Evolutionary conservation across 306 rosid species (phyloP).

Genomic region (Vachellia pachyceras): DNA sequence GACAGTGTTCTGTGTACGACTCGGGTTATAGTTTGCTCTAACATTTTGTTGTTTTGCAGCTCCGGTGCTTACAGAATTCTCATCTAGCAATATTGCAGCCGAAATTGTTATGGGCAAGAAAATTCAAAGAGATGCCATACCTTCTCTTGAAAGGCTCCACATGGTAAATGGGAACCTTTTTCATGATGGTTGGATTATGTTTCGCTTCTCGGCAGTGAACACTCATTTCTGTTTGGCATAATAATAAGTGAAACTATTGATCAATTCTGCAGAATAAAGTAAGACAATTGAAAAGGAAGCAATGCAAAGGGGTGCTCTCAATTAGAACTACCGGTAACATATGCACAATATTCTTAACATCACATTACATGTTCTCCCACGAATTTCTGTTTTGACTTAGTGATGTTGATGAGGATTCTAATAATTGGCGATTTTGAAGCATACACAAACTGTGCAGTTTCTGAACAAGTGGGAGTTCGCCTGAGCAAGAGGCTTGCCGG

Average conservation of each 20-base stretch:
- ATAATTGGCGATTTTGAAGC: constrained; percentile 41
- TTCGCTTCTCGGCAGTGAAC: neutral
- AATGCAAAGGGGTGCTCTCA: constrained; percentile 55
- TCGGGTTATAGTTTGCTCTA: no score
- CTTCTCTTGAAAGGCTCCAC: constrained; percentile 67
- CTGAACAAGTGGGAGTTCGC: constrained; percentile 47
- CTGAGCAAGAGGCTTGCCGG: constrained; percentile 57
- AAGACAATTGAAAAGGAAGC: constrained; percentile 56
- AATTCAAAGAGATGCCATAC: constrained; percentile 71
- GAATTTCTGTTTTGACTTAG: neutral
- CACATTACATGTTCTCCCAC: neutral
- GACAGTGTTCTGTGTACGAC: no score
- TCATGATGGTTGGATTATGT: constrained; percentile 20
- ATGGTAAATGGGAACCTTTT: constrained; percentile 50
- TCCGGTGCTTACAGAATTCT: no score
- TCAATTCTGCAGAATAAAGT: constrained; percentile 64
- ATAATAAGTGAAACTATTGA: neutral
- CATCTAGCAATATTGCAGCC: neutral
- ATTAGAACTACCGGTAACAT: constrained; percentile 60
- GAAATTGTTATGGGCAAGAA: constrained; percentile 53
- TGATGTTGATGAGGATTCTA: constrained; percentile 38
- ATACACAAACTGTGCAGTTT: constrained; percentile 40
- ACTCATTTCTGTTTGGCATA: constrained; percentile 28
- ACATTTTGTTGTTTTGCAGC: no score
- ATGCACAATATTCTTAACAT: constrained; percentile 5